Conservation (phyloP, 202 grass and related monocot genomes). For the Cymbopogon flexuosus region DNA sequence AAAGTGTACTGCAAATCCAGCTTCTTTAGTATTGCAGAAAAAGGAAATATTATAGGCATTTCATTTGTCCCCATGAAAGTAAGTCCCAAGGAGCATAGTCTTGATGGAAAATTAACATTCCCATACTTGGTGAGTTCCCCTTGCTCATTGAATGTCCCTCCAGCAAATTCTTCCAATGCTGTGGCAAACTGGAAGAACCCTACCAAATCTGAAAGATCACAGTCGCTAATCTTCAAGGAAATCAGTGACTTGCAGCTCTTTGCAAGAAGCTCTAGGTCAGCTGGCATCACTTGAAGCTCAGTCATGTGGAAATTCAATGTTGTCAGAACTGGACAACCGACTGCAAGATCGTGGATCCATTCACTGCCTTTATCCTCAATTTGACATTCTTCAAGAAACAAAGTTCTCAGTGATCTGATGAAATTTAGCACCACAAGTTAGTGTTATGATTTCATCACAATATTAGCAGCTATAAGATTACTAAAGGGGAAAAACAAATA, state of each 20-base stretch:
- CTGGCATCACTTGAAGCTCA: slow-evolving; percentile 41
- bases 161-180: slow-evolving; percentile 82
- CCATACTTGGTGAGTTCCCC: slow-evolving; percentile 41
- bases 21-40: slow-evolving; percentile 65
- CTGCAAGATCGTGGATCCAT: slow-evolving; percentile 70
- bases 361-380: slow-evolving; percentile 41
- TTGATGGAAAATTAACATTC: slow-evolving; percentile 58
- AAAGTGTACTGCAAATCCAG: slow-evolving; percentile 76
- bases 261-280: slow-evolving; percentile 70
- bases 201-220: slow-evolving; percentile 57
- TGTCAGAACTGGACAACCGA: slow-evolving; percentile 47
- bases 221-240: slow-evolving; percentile 83
- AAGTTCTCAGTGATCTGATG: slow-evolving; percentile 51
- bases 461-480: background rate
- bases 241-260: slow-evolving; percentile 66
- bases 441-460: background rate
- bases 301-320: slow-evolving; percentile 87
- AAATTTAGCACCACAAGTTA: slow-evolving; percentile 32
- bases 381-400: slow-evolving; percentile 73
- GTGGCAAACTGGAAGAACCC: slow-evolving; percentile 57
- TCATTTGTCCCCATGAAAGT: slow-evolving; percentile 79
- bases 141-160: slow-evolving; percentile 66
- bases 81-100: slow-evolving; percentile 57
- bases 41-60: slow-evolving; percentile 54
- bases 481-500: background rate